Evolutionary conservation across 2,329 filamentous ascomycete species (phyloP), one percentile per base, ranked within the genome.

Genomic region (Calonectria pteridis): DNA sequence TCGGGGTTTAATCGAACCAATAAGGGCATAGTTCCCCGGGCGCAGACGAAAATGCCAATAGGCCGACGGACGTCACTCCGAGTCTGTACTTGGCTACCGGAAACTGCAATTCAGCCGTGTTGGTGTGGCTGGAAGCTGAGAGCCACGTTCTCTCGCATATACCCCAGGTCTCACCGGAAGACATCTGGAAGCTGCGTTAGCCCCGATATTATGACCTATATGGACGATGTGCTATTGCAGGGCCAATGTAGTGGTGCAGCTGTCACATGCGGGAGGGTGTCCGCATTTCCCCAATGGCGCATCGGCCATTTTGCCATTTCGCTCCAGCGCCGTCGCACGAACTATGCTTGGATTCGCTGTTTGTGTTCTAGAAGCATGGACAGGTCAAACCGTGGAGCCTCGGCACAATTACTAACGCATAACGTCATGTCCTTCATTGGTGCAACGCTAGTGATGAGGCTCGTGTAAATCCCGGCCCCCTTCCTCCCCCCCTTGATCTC

Each of bases 401-500:
- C 51, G 49, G 51, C 51, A 40, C n/a, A 31, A 58, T 58, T 46
- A 62, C 55, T 40, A 37, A 53, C 35, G 65, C 50, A 58, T 67
- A 67, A 67, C 49, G 37, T 20, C 18, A 20, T 10, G 23, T 23
- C 26, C 33, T 46, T 64, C 49, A 65, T 70, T 70, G 67, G 67
- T 35, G 55, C 10, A 53, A 31, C 29, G 16, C 16, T 26, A n/a
- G 35, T 28, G 28, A 29, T 37, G 67, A 65, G 40, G n/a, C 50
- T 46, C 63, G 72, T 71, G 67, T 55, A 31, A 43, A 64, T 53
- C 71, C 63, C 16, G n/a, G 46, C 3, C 37, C 28, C 46, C 72
- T 64, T 68, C 65, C 65, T 5, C 37, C 28, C 46, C 72, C 68
- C 72, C 65, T 59, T 53, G 49, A 51, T 49, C 46, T 62, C 50